Conservation (phyloP, 2,329 filamentous ascomycete genomes). For the Clathrospora elynae region DNA sequence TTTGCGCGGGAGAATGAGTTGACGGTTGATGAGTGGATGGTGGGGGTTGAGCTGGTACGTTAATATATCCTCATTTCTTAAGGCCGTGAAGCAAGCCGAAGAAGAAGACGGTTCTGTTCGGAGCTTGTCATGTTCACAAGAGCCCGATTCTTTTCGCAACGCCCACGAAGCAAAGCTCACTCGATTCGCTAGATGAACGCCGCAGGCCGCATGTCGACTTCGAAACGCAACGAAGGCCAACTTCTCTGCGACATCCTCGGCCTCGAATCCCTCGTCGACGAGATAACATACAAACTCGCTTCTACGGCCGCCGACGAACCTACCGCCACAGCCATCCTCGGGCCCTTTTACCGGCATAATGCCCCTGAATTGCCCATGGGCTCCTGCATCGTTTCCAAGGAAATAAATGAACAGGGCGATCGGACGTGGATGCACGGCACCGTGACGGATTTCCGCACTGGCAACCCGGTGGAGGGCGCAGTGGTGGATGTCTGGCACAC, state of each 20-base stretch:
- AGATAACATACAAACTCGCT: conserved; percentile 73
- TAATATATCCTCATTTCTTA: not conserved
- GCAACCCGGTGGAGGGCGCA: conserved; percentile 67
- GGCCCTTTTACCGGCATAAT: conserved; percentile 80
- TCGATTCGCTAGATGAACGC: conserved; percentile 58
- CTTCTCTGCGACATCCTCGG: conserved; percentile 64
- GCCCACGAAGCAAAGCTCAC: no score
- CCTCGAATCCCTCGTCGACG: conserved; percentile 69
- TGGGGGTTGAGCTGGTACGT: conserved; percentile 69
- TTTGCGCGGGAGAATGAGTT: conserved; percentile 78
- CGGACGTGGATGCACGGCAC: conserved; percentile 69
- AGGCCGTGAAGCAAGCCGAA: no score
- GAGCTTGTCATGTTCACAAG: no score
- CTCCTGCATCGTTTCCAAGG: conserved; percentile 64
- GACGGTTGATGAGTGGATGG: conserved; percentile 77
- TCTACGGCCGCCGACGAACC: conserved; percentile 57
- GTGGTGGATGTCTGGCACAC: conserved; percentile 81
- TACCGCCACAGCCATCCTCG: conserved; percentile 79
- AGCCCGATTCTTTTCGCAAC: no score
- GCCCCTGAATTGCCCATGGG: conserved; percentile 74
- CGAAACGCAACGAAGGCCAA: conserved; percentile 67
- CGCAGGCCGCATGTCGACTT: conserved; percentile 66
- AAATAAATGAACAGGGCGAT: conserved; percentile 54
- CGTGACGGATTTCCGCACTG: conserved; percentile 63
- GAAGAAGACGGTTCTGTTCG: no score